Conservation (phyloP, 306 rosid genomes). For the Dicorynia guianensis region DNA sequence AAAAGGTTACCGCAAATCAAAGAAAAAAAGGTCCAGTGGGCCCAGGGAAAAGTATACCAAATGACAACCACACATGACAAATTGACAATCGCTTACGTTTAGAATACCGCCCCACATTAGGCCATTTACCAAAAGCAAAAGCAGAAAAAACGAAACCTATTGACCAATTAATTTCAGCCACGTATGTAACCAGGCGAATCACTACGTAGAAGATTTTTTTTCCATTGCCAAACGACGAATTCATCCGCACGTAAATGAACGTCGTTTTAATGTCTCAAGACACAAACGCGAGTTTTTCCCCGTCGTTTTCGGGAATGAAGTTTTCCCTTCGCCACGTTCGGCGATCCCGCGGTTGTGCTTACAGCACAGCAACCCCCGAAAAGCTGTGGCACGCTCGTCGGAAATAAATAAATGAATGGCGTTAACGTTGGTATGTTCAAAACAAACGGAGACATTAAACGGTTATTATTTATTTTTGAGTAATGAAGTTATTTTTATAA, state of each 20-base stretch:
- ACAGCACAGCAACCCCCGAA: neutral
- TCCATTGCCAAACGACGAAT: too few relatives aligned
- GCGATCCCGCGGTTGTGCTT: neutral
- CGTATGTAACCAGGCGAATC: neutral
- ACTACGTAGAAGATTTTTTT: neutral
- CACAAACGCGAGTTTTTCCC: too few relatives aligned
- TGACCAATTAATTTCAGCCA: neutral
- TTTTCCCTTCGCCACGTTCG: too few relatives aligned
- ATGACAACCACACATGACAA: constrained; percentile 13
- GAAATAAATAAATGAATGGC: neutral
- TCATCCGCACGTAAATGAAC: too few relatives aligned
- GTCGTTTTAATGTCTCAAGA: too few relatives aligned
- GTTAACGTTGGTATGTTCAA: neutral
- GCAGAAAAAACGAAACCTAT: too few relatives aligned
- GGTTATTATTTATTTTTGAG: neutral
- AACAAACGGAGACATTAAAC: neutral
- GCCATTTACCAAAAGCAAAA: too few relatives aligned
- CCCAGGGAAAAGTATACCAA: neutral
- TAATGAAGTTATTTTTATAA: too few relatives aligned
- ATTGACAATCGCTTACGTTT: neutral
- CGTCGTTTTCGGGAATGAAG: too few relatives aligned
- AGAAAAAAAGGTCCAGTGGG: neutral
- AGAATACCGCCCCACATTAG: neutral
- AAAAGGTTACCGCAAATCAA: neutral
- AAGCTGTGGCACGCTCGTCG: neutral